Evolutionary conservation across 2,329 filamentous ascomycete species (phyloP).

Genomic region (Colletotrichum tanaceti): DNA sequence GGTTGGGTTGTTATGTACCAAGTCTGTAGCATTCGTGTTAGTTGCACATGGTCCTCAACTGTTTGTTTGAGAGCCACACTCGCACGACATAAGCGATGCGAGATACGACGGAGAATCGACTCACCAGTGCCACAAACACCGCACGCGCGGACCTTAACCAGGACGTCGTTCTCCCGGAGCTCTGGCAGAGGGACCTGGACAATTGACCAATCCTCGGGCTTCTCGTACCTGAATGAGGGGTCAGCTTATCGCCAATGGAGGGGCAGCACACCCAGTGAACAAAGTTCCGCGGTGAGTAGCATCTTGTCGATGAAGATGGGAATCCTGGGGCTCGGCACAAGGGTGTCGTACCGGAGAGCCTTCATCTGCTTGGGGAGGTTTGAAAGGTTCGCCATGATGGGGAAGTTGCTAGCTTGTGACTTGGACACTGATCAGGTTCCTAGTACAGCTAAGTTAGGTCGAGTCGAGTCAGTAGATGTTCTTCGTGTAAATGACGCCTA

Average conservation of each 20-base stretch:
- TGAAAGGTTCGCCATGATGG: conserved; percentile 55
- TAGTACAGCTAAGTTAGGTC: conserved; percentile 6
- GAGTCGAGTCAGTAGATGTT: neutral
- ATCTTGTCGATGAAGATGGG: neutral
- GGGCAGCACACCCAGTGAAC: conserved; percentile 31
- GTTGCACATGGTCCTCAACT: neutral
- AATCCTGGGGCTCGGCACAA: conserved; percentile 2
- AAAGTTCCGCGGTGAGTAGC: conserved; percentile 14
- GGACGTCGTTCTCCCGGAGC: conserved; percentile 69
- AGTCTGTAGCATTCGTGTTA: conserved; percentile 48
- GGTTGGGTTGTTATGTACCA: conserved; percentile 48
- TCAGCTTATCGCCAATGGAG: conserved; percentile 42
- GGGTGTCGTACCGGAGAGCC: conserved; percentile 65
- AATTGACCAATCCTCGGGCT: conserved; percentile 70
- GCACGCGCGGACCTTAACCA: conserved; percentile 76
- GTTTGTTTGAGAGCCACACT: neutral
- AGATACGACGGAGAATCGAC: conserved; percentile 36
- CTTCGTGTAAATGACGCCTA: conserved; percentile 3
- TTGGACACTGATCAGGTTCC: conserved; percentile 1
- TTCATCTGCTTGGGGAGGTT: conserved; percentile 68
- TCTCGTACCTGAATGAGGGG: conserved; percentile 62
- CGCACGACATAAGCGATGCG: neutral
- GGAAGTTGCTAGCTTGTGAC: conserved; percentile 7
- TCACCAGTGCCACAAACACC: conserved; percentile 70
- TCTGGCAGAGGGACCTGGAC: conserved; percentile 72